These are phyloP conservation scores for Populus hybrid DNA, from an alignment of 441 rosid species.

Conservation along the genomic window DNA sequence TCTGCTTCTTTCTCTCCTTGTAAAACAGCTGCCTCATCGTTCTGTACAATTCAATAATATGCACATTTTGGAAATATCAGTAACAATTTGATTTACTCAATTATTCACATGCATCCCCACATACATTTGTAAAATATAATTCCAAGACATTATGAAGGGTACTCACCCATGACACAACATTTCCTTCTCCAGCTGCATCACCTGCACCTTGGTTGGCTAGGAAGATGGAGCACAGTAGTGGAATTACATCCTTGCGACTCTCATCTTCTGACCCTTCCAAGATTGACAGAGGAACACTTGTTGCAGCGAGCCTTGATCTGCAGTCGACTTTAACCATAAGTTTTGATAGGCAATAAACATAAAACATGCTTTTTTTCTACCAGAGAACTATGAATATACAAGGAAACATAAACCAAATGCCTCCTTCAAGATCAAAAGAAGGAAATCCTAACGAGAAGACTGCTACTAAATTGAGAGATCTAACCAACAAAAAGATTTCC, in stretches of 20 bases:
- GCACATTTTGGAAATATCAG: conserved; percentile 8
- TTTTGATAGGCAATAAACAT: conserved; percentile 1
- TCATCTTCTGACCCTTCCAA: conserved; percentile 50
- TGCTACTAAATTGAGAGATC: not conserved
- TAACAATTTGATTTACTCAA: not conserved
- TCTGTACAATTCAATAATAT: conserved; percentile 36
- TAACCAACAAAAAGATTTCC: conserved; percentile 1
- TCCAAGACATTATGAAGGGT: not conserved
- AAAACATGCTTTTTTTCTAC: not conserved
- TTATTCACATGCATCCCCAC: not conserved
- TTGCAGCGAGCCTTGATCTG: conserved; percentile 82
- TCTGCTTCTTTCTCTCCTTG: conserved; percentile 98
- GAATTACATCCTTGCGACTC: conserved; percentile 58
- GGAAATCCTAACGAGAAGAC: not conserved
- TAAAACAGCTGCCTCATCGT: conserved; percentile 75
- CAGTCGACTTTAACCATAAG: conserved; percentile 14
- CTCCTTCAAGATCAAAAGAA: not conserved
- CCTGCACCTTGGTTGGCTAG: conserved; percentile 70
- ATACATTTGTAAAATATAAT: not conserved
- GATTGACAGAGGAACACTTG: conserved; percentile 49
- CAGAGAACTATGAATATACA: not conserved
- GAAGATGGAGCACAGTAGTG: conserved; percentile 83
- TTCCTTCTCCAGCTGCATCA: conserved; percentile 61
- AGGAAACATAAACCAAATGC: not conserved
- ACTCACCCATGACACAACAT: conserved; percentile 65